Conservation (phyloP, 192 early-diverging fungal genomes). For the Kickxella alabastrina region DNA sequence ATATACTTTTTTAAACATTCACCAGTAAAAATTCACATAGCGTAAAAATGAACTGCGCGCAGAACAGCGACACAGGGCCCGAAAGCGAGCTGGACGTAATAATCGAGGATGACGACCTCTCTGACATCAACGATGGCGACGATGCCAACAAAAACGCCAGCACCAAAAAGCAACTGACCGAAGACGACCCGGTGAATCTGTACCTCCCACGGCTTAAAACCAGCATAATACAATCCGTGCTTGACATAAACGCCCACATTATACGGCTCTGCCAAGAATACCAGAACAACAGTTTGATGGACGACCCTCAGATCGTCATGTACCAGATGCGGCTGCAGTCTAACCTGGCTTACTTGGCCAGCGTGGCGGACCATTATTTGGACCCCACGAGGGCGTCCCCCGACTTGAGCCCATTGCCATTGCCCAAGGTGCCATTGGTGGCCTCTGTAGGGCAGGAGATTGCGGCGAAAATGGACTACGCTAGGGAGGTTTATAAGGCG, state of each 20-base stretch:
- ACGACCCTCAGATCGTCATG: constrained; percentile 54
- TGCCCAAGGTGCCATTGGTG: constrained; percentile 29
- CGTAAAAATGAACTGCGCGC: not conserved
- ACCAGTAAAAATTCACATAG: not conserved
- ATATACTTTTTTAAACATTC: not conserved
- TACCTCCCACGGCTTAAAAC: constrained; percentile 51
- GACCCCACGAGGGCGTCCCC: constrained; percentile 40
- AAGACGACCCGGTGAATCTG: constrained; percentile 31
- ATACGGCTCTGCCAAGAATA: constrained; percentile 58
- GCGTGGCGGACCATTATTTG: constrained; percentile 56
- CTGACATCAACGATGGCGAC: constrained; percentile 19
- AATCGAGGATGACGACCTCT: constrained; percentile 41
- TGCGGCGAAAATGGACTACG: constrained; percentile 31
- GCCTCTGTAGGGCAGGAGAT: constrained; percentile 31
- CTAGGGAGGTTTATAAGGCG: constrained; percentile 35
- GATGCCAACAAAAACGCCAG: not conserved
- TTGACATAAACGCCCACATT: constrained; percentile 61
- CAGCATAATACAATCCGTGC: constrained; percentile 53
- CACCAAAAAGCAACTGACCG: constrained; percentile 3
- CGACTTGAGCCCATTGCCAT: constrained; percentile 36
- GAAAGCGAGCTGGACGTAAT: constrained; percentile 48
- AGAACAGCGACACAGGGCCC: constrained; percentile 19
- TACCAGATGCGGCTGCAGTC: constrained; percentile 64
- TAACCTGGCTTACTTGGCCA: constrained; percentile 62
- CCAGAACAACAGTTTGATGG: constrained; percentile 59